Percentiles rank a stretch among this genome's conserved stretches.
phyloP scores from a whole-genome alignment of 2,329 filamentous ascomycete genomes.

The Pseudonectria foliicola region DNA sequence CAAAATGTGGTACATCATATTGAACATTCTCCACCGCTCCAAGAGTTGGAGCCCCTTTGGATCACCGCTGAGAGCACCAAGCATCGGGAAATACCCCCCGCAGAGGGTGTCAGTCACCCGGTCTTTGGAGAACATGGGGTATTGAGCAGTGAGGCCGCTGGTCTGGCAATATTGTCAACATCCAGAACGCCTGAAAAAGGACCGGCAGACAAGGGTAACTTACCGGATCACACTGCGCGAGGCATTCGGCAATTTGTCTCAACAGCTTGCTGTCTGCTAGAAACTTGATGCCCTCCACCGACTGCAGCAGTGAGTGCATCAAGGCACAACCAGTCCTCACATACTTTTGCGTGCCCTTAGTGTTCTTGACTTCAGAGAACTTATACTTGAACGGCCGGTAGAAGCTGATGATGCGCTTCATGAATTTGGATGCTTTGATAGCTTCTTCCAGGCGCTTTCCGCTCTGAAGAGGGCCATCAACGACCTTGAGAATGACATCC shows the following conservation, averaged over 20 bases:
- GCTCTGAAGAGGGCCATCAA: conserved; percentile 86
- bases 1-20: conserved; percentile 99
- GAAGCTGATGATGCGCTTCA: conserved; percentile 90
- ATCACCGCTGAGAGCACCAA: conserved; percentile 81
- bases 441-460: conserved; percentile 91
- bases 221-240: conserved; percentile 90
- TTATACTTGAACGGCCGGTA: conserved; percentile 95
- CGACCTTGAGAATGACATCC: conserved; percentile 83
- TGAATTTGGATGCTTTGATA: conserved; percentile 89
- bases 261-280: conserved; percentile 87
- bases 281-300: conserved; percentile 75
- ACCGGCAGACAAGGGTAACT: conserved; percentile 19
- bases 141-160: conserved; percentile 69
- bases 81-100: conserved; percentile 87
- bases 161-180: conserved; percentile 36
- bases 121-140: conserved; percentile 81
- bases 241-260: conserved; percentile 87
- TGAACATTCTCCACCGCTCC: conserved; percentile 95
- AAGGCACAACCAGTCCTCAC: conserved; percentile 83
- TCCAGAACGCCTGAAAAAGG: conserved; percentile 4
- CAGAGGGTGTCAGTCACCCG: conserved; percentile 81
- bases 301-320: conserved; percentile 80
- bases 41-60: conserved; percentile 78
- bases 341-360: conserved; percentile 89
- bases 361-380: conserved; percentile 85